Conservation (phyloP, 768 basidiomycete genomes). For the Dictyophora rubrovolvata region DNA sequence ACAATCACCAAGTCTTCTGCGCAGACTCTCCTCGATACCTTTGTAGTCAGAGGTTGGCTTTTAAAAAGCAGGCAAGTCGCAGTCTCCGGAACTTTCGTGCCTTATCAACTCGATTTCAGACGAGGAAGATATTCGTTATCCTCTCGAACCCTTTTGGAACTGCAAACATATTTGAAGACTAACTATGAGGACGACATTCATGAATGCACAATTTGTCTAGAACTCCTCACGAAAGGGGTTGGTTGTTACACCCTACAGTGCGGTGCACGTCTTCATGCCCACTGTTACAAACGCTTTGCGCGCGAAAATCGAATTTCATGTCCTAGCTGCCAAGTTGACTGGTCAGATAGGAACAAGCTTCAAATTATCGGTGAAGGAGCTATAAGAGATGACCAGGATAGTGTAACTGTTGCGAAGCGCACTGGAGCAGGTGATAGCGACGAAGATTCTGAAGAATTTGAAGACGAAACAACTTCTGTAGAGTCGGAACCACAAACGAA, state of each 20-base stretch:
- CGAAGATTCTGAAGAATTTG: conserved; percentile 1
- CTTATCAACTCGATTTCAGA: not conserved
- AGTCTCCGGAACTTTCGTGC: not conserved
- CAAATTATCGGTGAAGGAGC: conserved; percentile 61
- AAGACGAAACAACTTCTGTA: not conserved
- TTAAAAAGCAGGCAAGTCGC: conserved; percentile 57
- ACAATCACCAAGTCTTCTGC: conserved; percentile 66
- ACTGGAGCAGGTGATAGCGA: conserved; percentile 15
- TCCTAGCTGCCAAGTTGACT: conserved; percentile 46
- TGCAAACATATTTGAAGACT: conserved; percentile 60
- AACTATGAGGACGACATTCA: conserved; percentile 61
- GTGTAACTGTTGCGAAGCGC: conserved; percentile 26
- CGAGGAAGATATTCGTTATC: conserved; percentile 68
- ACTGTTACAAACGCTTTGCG: conserved; percentile 50
- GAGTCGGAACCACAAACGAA: not conserved
- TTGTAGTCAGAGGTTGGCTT: conserved; percentile 78
- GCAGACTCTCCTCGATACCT: conserved; percentile 61
- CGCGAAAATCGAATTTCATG: conserved; percentile 33
- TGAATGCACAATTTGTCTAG: conserved; percentile 66
- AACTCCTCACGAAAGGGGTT: conserved; percentile 63
- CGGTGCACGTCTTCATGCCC: conserved; percentile 49
- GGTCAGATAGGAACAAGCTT: conserved; percentile 48
- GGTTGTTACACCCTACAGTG: conserved; percentile 55
- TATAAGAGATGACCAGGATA: conserved; percentile 43
- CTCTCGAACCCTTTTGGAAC: conserved; percentile 63